Conservation (phyloP, 2,329 filamentous ascomycete species). For the Exophiala phaeomuriformis region DNA sequence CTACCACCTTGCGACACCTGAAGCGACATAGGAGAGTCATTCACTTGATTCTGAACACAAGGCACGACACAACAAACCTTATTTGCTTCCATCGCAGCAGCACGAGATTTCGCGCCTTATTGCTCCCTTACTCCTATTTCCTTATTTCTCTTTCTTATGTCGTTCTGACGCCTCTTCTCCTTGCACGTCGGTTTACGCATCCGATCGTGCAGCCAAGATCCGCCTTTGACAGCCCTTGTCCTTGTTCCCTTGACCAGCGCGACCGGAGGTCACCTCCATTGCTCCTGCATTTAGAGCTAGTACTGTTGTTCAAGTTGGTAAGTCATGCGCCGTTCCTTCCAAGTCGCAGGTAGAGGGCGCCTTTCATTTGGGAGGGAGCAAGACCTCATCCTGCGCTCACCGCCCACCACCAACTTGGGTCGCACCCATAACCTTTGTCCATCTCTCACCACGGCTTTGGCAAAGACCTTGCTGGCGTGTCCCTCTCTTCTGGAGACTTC, state of each 20-base stretch:
- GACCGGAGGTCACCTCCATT: background rate
- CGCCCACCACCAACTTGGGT: background rate
- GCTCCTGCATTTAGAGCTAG: conserved; percentile 8
- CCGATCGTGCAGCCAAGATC: background rate
- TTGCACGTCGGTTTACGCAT: background rate
- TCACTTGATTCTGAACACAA: background rate
- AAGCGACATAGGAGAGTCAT: background rate
- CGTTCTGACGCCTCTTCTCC: background rate
- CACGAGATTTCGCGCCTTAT: background rate
- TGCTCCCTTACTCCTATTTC: background rate
- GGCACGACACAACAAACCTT: conserved; percentile 3
- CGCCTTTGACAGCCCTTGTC: background rate
- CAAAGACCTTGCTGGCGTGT: conserved; percentile 9
- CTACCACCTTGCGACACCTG: too few species aligned
- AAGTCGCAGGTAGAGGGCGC: background rate
- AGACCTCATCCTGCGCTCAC: background rate
- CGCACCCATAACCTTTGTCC: background rate
- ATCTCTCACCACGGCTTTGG: conserved; percentile 1
- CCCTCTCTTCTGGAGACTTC: conserved; percentile 5
- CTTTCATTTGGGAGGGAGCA: conserved; percentile 1
- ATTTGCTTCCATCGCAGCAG: background rate
- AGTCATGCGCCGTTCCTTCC: conserved; percentile 5
- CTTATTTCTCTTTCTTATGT: background rate
- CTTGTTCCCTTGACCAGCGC: background rate
- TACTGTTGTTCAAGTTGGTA: conserved; percentile 1